Evolutionary conservation across 2,329 filamentous ascomycete genomes (phyloP).

Genomic region (Talaromyces sp.): DNA sequence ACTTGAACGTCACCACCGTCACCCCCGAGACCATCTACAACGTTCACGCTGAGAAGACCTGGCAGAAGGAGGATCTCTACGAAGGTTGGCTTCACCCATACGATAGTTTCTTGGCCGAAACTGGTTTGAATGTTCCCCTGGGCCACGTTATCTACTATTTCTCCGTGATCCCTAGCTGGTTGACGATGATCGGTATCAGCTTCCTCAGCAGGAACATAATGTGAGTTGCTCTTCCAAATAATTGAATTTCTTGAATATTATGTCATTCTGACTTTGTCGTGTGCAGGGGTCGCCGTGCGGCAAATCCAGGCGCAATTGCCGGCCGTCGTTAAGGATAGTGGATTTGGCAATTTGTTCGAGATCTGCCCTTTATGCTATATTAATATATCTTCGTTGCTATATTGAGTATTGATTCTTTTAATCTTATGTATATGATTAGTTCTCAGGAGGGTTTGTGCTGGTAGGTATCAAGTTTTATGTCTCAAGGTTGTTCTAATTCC

Average conservation of each 20-base stretch:
- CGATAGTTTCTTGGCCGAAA: constrained; percentile 52
- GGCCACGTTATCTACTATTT: constrained; percentile 55
- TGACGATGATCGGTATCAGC: constrained; percentile 59
- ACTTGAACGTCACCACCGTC: constrained; percentile 54
- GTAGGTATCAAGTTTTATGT: not conserved
- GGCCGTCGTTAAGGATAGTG: constrained; percentile 19
- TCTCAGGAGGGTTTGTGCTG: not conserved
- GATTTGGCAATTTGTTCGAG: not conserved
- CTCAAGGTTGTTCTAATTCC: too few species aligned
- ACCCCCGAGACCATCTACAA: constrained; percentile 54
- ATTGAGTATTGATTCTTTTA: not conserved
- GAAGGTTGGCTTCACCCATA: constrained; percentile 58
- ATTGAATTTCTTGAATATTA: not conserved
- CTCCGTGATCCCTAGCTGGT: constrained; percentile 57
- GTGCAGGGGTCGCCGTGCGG: constrained; percentile 26
- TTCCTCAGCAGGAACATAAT: constrained; percentile 58
- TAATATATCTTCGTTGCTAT: not conserved
- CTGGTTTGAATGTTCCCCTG: constrained; percentile 49
- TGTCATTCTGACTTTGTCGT: not conserved
- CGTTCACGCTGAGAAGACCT: constrained; percentile 54
- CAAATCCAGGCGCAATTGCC: constrained; percentile 19
- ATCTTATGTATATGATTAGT: not conserved
- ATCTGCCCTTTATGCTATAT: constrained; percentile 9
- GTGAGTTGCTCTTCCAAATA: constrained; percentile 42
- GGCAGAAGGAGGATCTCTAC: constrained; percentile 48